Base-by-base conservation (phyloP, 2,329 filamentous ascomycete species). In the Cytospora schulzeri region DNA sequence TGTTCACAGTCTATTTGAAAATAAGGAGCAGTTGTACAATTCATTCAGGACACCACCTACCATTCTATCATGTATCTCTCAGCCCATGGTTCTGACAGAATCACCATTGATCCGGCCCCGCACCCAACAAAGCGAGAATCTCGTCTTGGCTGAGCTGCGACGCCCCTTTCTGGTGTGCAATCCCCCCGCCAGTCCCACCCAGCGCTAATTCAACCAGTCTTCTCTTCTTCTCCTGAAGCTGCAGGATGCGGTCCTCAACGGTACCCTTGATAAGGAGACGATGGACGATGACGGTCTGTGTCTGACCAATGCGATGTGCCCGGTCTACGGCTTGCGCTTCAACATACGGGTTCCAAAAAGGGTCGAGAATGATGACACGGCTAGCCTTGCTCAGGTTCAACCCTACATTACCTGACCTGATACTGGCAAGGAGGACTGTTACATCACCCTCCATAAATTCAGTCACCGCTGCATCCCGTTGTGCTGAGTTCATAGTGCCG, bases 301-400 rank as follows among this genome's bases (percentile, higher is more conserved):
- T 77, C 76, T 96, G 92, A 0, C 92, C 92, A 69, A 96, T 92
- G 17, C 92, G 89, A 75, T 96, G 89, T 4, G 92, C 91, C 24
- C 92, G 89, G 73, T 95, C 92, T 57, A 96, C 88, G 6, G 92
- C 92, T 76, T 96, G 92, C 75, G 92, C 91, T 76, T 96, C 92
- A 53, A 94, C 89, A 72, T 89, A 95, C 0, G 92, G 92, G 68
- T 96, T 96, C 91, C 91, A 96, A 77, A 94, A 95, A 0, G 92
- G 92, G 73, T 96, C 92, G 71, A 95, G 86, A 67, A 96, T 90
- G 74, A 96, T 91, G 68, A 96, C 91, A 68, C 91, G 88, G 3
- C 87, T 91, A 0, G 92, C 92, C 31, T 87, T 86, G 50, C 89
- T 90, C 26, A 96, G 82, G 71, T 96, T 96, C 53, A 96, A 83